Conservation (phyloP, 208 protist species). For the Tritrichomonas foetus region DNA sequence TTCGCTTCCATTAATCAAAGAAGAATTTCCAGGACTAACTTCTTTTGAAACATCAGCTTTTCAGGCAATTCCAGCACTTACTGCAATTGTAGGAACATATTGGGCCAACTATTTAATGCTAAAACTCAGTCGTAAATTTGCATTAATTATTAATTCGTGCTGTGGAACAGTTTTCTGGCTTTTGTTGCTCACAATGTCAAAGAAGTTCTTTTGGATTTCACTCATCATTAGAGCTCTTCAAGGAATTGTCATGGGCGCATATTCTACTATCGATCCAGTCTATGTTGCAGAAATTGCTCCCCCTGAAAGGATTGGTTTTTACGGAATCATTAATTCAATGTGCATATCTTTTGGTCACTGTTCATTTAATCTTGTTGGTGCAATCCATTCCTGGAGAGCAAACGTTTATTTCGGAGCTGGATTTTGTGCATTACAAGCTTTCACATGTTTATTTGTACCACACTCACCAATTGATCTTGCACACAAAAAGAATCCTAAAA, state of each 20-base stretch:
- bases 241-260: neutral
- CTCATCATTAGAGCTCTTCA: neutral
- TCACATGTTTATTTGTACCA: too few species aligned
- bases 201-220: too few species aligned
- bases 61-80: too few species aligned
- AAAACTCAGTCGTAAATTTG: neutral
- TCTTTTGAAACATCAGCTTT: too few species aligned
- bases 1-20: too few species aligned
- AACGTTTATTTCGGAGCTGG: too few species aligned
- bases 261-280: neutral
- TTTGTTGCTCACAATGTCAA: neutral
- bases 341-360: neutral
- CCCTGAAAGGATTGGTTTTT: neutral
- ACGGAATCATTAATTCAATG: neutral
- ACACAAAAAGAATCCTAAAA: too few species aligned
- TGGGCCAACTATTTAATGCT: neutral
- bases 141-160: neutral
- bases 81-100: too few species aligned
- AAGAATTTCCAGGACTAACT: too few species aligned
- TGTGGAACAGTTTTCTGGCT: neutral
- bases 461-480: too few species aligned
- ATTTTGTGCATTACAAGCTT: too few species aligned
- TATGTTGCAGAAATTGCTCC: neutral
- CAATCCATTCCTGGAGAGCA: neutral
- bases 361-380: neutral